Evolutionary conservation across 116 monocot species (phyloP).

Genomic region (Thalassia testudinum): DNA sequence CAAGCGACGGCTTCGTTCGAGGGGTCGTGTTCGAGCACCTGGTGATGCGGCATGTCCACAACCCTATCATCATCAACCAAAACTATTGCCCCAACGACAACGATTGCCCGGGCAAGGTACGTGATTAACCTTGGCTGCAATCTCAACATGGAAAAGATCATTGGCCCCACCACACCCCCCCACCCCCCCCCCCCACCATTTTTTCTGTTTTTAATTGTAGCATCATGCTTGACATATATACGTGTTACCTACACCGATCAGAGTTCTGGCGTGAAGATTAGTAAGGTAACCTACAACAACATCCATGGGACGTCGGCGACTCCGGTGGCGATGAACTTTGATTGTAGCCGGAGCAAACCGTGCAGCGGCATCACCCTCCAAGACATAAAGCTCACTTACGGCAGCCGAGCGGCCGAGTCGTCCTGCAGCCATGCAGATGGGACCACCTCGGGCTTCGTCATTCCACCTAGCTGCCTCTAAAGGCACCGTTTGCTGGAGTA

Average conservation of each 20-base stretch:
- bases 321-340: slow-evolving; percentile 13
- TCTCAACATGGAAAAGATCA: neutral
- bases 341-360: slow-evolving; percentile 16
- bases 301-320: slow-evolving; percentile 15
- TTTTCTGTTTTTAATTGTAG: neutral
- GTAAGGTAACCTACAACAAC: slow-evolving; percentile 9
- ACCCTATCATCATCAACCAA: slow-evolving; percentile 38
- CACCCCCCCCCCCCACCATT: too few relatives aligned
- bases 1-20: slow-evolving; percentile 24
- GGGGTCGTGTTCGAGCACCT: slow-evolving; percentile 20
- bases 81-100: slow-evolving; percentile 31
- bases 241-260: neutral
- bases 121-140: neutral
- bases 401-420: slow-evolving; percentile 7
- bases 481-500: too few relatives aligned
- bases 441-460: slow-evolving; percentile 10
- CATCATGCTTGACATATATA: neutral
- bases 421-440: slow-evolving; percentile 15
- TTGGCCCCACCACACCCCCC: too few relatives aligned
- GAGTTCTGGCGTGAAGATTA: slow-evolving; percentile 19
- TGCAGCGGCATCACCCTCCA: slow-evolving; percentile 13
- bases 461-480: slow-evolving; percentile 19
- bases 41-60: slow-evolving; percentile 22
- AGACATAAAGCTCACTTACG: slow-evolving; percentile 20
- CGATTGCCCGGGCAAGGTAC: slow-evolving; percentile 32